A percentile compares a stretch with the other conserved stretches of the same genome.
Evolutionary conservation across 148 eudicot species (phyloP).

Genomic region (Spergularia bocconei): DNA sequence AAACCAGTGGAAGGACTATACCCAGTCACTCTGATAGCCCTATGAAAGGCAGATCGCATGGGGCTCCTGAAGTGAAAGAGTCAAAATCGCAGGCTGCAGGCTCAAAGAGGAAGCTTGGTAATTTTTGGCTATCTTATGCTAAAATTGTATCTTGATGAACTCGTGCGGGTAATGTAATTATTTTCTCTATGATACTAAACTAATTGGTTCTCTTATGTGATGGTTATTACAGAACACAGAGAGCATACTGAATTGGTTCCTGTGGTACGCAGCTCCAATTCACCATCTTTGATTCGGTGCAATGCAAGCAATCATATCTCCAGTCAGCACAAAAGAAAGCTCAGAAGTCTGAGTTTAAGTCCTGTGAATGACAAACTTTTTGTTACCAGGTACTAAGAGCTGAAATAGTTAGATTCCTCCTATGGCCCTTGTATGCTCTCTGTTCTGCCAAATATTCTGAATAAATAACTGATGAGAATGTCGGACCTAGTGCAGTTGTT

Average conservation of each 20-base stretch:
- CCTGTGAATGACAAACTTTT: constrained; percentile 81
- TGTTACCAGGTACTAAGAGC: constrained; percentile 56
- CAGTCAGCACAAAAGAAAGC: constrained; percentile 93
- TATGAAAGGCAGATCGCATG: constrained; percentile 39
- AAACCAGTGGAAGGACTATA: constrained; percentile 32
- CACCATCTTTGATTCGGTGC: constrained; percentile 55
- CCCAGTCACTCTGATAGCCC: constrained; percentile 30
- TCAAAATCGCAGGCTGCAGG: constrained; percentile 43
- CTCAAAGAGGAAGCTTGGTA: constrained; percentile 79
- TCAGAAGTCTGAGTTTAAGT: constrained; percentile 74
- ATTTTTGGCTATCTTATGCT: constrained; percentile 9
- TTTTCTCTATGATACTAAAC: constrained; percentile 2
- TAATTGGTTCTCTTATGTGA: constrained; percentile 15
- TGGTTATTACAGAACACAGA: constrained; percentile 49
- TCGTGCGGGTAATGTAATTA: background rate
- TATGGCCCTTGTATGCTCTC: background rate
- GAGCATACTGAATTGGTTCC: constrained; percentile 73
- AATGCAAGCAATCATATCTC: constrained; percentile 50
- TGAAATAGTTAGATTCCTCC: background rate
- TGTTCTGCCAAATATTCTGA: background rate
- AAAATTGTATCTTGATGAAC: background rate
- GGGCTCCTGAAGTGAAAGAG: constrained; percentile 37
- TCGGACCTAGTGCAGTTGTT: background rate
- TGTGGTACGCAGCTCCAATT: constrained; percentile 52
- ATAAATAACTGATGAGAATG: background rate